Evolutionary conservation across 768 basidiomycete genomes (phyloP).

Genomic region (Podaxis sp.): DNA sequence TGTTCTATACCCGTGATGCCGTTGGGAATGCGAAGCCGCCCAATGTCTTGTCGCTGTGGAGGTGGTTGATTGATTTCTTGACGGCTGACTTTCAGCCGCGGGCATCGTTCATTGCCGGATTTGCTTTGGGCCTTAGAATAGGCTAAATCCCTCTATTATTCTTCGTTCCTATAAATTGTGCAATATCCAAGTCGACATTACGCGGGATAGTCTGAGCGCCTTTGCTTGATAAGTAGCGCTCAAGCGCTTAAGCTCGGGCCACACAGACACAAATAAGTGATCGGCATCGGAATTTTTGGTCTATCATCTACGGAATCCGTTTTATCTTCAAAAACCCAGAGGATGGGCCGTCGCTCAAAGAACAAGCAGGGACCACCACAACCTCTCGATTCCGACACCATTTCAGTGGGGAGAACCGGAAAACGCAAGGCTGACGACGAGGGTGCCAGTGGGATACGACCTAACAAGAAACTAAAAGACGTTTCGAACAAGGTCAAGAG

Average conservation of each 20-base stretch:
- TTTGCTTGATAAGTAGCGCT: too few relatives aligned
- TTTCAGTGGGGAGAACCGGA: constrained; percentile 56
- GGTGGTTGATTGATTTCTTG: constrained; percentile 74
- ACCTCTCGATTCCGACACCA: constrained; percentile 45
- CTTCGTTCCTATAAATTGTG: too few relatives aligned
- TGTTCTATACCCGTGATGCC: constrained; percentile 66
- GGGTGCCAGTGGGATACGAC: constrained; percentile 35
- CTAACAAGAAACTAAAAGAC: constrained; percentile 50
- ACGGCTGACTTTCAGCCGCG: constrained; percentile 91
- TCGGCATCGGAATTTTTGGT: constrained; percentile 13
- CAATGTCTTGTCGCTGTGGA: constrained; percentile 64
- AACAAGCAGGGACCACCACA: constrained; percentile 78
- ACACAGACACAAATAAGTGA: constrained; percentile 16
- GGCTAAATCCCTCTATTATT: constrained; percentile 45
- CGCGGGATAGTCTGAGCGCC: too few relatives aligned
- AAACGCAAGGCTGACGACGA: constrained; percentile 68
- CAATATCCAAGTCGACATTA: too few relatives aligned
- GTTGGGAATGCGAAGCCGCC: constrained; percentile 58
- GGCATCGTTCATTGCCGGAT: constrained; percentile 84
- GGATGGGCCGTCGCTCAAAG: constrained; percentile 84
- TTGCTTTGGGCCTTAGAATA: constrained; percentile 77
- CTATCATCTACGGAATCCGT: not conserved
- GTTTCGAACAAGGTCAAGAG: constrained; percentile 37
- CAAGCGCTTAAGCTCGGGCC: not conserved
- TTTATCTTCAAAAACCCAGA: constrained; percentile 5